These are phyloP conservation scores for Ustilago hordei DNA, from an alignment of 1,284 basidiomycete species.

Conservation along the genomic window DNA sequence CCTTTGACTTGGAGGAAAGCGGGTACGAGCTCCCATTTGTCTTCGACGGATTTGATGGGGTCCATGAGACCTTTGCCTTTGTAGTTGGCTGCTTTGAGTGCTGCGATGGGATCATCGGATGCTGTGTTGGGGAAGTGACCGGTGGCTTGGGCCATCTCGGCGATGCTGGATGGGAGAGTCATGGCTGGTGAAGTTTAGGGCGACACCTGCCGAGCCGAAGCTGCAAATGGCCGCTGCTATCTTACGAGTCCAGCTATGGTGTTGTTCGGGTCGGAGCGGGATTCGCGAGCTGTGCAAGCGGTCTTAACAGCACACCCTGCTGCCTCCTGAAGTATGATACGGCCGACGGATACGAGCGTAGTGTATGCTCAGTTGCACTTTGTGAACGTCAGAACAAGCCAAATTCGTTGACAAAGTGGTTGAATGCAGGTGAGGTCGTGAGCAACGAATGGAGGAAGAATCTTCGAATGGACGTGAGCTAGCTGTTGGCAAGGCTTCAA, in stretches of 20 bases:
- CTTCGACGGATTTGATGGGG: constrained; percentile 73
- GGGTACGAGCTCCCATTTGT: constrained; percentile 69
- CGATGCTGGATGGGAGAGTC: constrained; percentile 46
- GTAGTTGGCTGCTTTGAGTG: constrained; percentile 57
- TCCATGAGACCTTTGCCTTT: constrained; percentile 71
- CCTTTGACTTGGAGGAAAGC: constrained; percentile 69
- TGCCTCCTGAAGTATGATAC: too few species aligned
- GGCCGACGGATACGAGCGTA: background rate
- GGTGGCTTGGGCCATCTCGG: constrained; percentile 43
- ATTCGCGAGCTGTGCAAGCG: background rate
- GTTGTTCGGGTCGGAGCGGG: background rate
- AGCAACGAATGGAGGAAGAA: background rate
- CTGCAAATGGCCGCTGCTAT: constrained; percentile 5
- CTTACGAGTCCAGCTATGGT: background rate
- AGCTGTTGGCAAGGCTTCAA: background rate
- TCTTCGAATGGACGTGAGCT: background rate
- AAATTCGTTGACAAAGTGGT: too few species aligned
- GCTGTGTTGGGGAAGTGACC: constrained; percentile 23
- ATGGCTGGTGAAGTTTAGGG: constrained; percentile 12
- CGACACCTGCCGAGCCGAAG: constrained; percentile 13
- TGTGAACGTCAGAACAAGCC: too few species aligned
- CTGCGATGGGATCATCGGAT: constrained; percentile 47
- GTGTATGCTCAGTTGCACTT: background rate
- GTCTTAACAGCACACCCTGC: too few species aligned
- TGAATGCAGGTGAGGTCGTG: background rate